A percentile compares a stretch with the other conserved stretches of the same genome.
Evolutionary conservation across 352 stramenopile genomes (phyloP).

Genomic region (Pythium aquatile): DNA sequence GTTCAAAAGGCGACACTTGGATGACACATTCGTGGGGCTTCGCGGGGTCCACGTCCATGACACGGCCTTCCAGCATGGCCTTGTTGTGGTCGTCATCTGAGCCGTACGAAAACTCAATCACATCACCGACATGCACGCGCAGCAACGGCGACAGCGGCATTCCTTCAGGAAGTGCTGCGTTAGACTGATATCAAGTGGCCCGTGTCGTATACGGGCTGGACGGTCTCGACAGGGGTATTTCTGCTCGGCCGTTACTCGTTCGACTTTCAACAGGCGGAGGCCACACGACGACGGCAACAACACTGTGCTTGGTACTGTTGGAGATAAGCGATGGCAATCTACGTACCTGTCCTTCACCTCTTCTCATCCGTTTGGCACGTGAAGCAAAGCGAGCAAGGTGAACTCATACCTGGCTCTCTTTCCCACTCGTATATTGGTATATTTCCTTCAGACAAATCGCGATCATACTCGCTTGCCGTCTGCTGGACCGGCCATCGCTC

Average conservation of each 20-base stretch:
- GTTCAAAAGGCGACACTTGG: conserved; percentile 44
- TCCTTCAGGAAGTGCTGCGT: neutral
- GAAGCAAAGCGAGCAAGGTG: neutral
- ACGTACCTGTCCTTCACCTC: neutral
- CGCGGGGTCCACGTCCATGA: conserved; percentile 35
- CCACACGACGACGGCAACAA: neutral
- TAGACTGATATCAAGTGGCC: neutral
- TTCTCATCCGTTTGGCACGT: neutral
- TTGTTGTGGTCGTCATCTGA: neutral
- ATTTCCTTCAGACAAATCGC: neutral
- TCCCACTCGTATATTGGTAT: neutral
- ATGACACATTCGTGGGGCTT: conserved; percentile 30
- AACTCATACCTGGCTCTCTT: neutral
- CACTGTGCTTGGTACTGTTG: neutral
- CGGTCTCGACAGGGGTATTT: neutral
- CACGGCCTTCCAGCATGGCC: conserved; percentile 23
- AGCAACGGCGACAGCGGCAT: neutral
- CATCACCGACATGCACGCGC: conserved; percentile 33
- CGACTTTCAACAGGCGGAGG: neutral
- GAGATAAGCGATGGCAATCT: neutral
- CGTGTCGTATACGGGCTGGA: neutral
- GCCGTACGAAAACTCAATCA: conserved; percentile 40
- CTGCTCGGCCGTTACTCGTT: neutral
- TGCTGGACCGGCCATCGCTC: neutral
- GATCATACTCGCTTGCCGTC: neutral